Conservation (phyloP, 179 eudicot species). For the Gypsophila paniculata region DNA sequence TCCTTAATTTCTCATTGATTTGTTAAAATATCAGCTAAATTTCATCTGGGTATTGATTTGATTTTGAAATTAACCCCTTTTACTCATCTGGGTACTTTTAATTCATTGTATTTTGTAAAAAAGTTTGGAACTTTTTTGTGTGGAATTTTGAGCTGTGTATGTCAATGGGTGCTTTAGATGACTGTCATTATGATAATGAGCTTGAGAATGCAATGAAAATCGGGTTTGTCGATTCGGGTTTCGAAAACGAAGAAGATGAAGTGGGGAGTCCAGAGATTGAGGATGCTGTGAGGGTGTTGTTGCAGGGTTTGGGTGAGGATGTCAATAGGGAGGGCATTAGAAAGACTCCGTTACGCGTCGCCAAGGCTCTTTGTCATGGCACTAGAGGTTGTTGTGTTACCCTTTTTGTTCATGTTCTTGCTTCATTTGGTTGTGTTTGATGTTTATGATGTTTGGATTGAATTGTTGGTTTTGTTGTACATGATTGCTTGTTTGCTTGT, state of each 20-base stretch:
- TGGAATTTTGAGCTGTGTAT: constrained; percentile 6
- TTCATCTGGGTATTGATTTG: constrained; percentile 20
- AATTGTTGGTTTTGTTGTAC: background rate
- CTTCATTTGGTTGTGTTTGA: background rate
- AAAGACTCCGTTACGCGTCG: constrained; percentile 83
- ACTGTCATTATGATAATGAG: constrained; percentile 46
- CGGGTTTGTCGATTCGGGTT: constrained; percentile 31
- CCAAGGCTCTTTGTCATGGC: constrained; percentile 77
- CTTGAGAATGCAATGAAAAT: constrained; percentile 44
- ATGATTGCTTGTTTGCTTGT: constrained; percentile 6
- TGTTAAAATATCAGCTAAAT: background rate
- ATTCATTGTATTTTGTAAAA: background rate
- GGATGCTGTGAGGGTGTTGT: constrained; percentile 66
- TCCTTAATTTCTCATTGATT: constrained; percentile 11
- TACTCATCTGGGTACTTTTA: constrained; percentile 4
- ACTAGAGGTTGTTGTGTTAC: constrained; percentile 49
- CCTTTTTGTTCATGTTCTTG: constrained; percentile 1
- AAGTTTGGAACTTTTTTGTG: background rate
- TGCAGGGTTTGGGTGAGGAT: constrained; percentile 84
- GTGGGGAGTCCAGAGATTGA: constrained; percentile 46
- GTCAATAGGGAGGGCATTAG: constrained; percentile 63
- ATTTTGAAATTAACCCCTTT: background rate
- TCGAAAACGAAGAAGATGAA: constrained; percentile 40
- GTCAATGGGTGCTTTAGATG: constrained; percentile 81
- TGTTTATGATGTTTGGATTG: background rate